Conservation (phyloP, 345 rosid genomes). For the Abelmoschus esculentus region DNA sequence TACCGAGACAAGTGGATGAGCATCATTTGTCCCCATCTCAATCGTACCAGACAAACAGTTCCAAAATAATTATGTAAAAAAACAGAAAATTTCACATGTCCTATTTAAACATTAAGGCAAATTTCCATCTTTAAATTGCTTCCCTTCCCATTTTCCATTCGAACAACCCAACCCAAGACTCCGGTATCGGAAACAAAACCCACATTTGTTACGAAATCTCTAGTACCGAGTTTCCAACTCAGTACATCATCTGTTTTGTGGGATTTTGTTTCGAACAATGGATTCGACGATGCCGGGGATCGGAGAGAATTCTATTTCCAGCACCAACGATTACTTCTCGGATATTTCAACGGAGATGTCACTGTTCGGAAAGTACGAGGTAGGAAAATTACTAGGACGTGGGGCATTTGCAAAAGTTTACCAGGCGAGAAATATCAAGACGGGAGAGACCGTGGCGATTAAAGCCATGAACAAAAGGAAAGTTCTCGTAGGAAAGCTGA, state of each 20-base stretch:
- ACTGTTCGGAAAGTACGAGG: constrained; percentile 65
- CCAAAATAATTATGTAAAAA: too few species aligned
- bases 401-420: constrained; percentile 93
- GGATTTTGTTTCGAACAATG: not conserved
- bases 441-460: constrained; percentile 79
- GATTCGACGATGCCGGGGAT: not conserved
- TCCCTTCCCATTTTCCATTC: too few species aligned
- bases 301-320: not conserved
- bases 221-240: not conserved
- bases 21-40: not conserved
- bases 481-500: constrained; percentile 38
- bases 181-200: not conserved
- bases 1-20: not conserved
- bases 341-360: constrained; percentile 17
- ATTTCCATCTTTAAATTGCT: not conserved
- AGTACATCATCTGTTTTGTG: not conserved
- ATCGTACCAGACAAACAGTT: not conserved
- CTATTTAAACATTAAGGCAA: not conserved
- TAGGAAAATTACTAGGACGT: constrained; percentile 64
- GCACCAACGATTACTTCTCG: not conserved
- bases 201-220: not conserved
- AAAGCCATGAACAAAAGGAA: constrained; percentile 76
- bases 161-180: too few species aligned
- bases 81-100: not conserved
- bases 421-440: constrained; percentile 43